A percentile compares a stretch with the other conserved stretches of the same genome.
Conservation (phyloP, 768 basidiomycete genomes). For the Boletus pseudo-olivaceus region DNA sequence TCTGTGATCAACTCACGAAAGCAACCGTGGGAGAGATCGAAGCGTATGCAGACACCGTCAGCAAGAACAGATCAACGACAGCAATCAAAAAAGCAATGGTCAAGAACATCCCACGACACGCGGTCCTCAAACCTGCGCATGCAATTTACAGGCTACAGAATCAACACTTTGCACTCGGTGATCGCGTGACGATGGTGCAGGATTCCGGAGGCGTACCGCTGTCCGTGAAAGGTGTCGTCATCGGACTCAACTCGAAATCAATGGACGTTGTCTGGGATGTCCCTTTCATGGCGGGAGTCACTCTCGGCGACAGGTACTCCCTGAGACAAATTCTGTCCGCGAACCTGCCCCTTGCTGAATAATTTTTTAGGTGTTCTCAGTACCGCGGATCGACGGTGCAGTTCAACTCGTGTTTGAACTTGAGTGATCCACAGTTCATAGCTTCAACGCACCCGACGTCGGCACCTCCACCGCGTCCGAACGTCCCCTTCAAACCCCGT, state of each 20-base stretch:
- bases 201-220: conserved; percentile 92
- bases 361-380: conserved; percentile 66
- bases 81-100: conserved; percentile 90
- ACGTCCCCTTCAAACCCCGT: conserved; percentile 59
- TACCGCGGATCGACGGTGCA: conserved; percentile 90
- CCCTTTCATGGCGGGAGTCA: conserved; percentile 90
- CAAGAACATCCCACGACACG: conserved; percentile 88
- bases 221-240: conserved; percentile 88
- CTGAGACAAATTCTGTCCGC: background rate
- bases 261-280: conserved; percentile 98
- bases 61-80: conserved; percentile 51
- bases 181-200: conserved; percentile 94
- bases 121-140: conserved; percentile 90
- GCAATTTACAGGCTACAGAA: conserved; percentile 86
- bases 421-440: conserved; percentile 82
- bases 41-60: conserved; percentile 65
- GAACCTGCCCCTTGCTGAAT: background rate
- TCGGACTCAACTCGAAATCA: conserved; percentile 79
- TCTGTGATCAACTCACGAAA: conserved; percentile 88
- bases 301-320: conserved; percentile 74
- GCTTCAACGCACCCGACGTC: conserved; percentile 64
- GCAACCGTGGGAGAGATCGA: conserved; percentile 83
- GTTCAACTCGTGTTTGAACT: conserved; percentile 85
- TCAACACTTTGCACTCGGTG: conserved; percentile 83
- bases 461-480: conserved; percentile 45